These are phyloP conservation scores for Amyloporia xantha DNA, from an alignment of 768 basidiomycete genomes.

Conservation along the genomic window DNA sequence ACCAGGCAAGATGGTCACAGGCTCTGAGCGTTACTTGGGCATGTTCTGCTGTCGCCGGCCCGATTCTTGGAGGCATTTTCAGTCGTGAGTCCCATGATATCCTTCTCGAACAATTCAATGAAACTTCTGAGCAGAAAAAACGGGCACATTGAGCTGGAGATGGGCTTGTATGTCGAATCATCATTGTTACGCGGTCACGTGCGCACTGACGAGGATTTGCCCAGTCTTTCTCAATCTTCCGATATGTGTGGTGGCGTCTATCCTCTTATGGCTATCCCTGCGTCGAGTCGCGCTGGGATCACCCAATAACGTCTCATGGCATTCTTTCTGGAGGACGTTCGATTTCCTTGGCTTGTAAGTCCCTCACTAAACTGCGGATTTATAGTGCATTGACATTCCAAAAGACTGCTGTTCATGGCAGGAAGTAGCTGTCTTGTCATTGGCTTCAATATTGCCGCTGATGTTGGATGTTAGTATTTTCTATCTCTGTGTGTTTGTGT, in stretches of 20 bases:
- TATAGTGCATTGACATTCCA: not conserved
- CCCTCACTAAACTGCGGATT: not conserved
- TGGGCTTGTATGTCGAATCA: conserved; percentile 68
- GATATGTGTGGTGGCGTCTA: conserved; percentile 53
- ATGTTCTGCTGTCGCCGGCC: conserved; percentile 79
- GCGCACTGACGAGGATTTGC: not conserved
- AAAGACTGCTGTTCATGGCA: conserved; percentile 64
- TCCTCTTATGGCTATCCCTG: conserved; percentile 55
- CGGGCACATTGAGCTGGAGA: conserved; percentile 55
- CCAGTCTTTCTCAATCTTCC: conserved; percentile 82
- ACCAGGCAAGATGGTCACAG: conserved; percentile 79
- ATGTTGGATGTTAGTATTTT: conserved; percentile 54
- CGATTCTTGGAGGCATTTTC: conserved; percentile 76
- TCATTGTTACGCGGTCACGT: conserved; percentile 4
- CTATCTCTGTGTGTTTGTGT: conserved; percentile 3
- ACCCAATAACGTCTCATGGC: conserved; percentile 49
- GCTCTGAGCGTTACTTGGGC: conserved; percentile 83
- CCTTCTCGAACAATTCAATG: not conserved
- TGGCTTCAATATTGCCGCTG: conserved; percentile 72
- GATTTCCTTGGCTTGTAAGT: conserved; percentile 78
- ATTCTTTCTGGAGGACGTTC: conserved; percentile 46
- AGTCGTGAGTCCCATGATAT: conserved; percentile 46
- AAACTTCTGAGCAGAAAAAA: conserved; percentile 7
- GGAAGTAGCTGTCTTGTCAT: conserved; percentile 71
- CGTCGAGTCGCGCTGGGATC: conserved; percentile 44